Percentiles rank a stretch among this genome's conserved stretches.
phyloP scores from a whole-genome alignment of 2,329 filamentous ascomycete species.

The Aspergillus ochraceoroseus region DNA sequence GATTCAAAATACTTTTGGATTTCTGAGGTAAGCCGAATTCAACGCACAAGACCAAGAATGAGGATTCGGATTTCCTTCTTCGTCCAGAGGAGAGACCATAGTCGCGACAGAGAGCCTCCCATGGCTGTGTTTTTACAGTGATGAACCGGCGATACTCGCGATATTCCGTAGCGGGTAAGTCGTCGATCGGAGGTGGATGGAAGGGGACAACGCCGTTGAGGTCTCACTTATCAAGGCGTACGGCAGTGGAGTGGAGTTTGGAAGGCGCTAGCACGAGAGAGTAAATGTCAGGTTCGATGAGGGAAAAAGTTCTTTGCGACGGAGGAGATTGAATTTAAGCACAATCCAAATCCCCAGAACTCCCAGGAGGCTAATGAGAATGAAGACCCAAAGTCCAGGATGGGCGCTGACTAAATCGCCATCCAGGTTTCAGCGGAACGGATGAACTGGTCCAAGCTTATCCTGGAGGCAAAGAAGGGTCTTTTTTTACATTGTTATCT shows the following conservation, averaged over 20 bases:
- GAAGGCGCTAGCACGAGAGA: too few species aligned
- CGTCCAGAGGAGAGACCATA: conserved; percentile 71
- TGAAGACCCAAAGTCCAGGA: conserved; percentile 6
- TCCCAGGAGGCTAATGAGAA: conserved; percentile 8
- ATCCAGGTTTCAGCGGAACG: conserved; percentile 18
- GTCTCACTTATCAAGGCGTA: too few species aligned
- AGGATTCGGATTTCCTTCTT: conserved; percentile 98
- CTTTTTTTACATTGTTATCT: not conserved
- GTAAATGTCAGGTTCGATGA: not conserved
- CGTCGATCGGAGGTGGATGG: conserved; percentile 1
- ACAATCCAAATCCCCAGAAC: conserved; percentile 7
- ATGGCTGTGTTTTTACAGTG: conserved; percentile 36
- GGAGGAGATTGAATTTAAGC: conserved; percentile 2
- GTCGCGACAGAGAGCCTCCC: conserved; percentile 54
- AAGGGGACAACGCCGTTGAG: conserved; percentile 1
- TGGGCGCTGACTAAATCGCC: conserved; percentile 25
- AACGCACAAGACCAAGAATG: conserved; percentile 80
- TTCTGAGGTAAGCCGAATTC: conserved; percentile 10
- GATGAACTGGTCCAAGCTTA: conserved; percentile 28
- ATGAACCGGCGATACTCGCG: conserved; percentile 8
- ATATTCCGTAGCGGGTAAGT: conserved; percentile 6
- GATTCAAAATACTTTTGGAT: conserved; percentile 10
- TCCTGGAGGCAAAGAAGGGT: too few species aligned
- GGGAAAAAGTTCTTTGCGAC: conserved; percentile 1
- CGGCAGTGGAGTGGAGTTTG: too few species aligned